A percentile compares a stretch with the other conserved stretches of the same genome.
These are phyloP conservation scores for Paxillus involutus DNA, from an alignment of 768 basidiomycete species.

Conservation along the genomic window DNA sequence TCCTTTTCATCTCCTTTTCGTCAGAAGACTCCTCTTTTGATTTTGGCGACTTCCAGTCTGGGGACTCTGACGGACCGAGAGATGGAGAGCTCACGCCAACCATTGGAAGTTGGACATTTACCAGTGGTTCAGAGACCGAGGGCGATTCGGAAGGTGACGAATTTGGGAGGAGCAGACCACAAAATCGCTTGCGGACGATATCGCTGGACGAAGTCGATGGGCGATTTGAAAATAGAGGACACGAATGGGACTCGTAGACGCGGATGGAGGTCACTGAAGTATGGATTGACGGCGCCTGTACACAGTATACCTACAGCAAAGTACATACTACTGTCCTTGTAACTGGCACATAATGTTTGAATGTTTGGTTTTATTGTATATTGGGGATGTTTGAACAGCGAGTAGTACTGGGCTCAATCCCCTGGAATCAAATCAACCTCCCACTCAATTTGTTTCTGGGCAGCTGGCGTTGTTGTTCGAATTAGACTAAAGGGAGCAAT, in stretches of 20 bases:
- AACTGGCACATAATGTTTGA: slow-evolving; percentile 15
- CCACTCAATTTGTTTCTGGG: no score
- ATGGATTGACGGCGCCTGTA: background rate
- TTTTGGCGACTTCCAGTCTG: slow-evolving; percentile 78
- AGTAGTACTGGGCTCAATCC: no score
- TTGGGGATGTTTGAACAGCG: no score
- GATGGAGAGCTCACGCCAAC: slow-evolving; percentile 60
- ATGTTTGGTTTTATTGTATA: background rate
- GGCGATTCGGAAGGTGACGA: slow-evolving; percentile 33
- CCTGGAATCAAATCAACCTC: no score
- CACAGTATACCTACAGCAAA: slow-evolving; percentile 18
- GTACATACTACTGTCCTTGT: slow-evolving; percentile 1
- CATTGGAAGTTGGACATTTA: slow-evolving; percentile 68
- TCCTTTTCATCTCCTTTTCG: slow-evolving; percentile 51
- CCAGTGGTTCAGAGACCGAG: slow-evolving; percentile 39
- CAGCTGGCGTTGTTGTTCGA: no score
- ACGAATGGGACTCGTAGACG: slow-evolving; percentile 16
- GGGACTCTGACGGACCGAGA: slow-evolving; percentile 23
- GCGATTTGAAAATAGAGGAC: slow-evolving; percentile 18
- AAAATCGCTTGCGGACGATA: slow-evolving; percentile 26
- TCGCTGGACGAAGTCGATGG: slow-evolving; percentile 25
- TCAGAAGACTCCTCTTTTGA: slow-evolving; percentile 75
- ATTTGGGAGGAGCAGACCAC: slow-evolving; percentile 14
- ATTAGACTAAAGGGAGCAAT: no score
- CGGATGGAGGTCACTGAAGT: background rate